These are phyloP conservation scores for Tillandsia fasciculata DNA, from an alignment of 176 grass and related monocot species.

Conservation along the genomic window DNA sequence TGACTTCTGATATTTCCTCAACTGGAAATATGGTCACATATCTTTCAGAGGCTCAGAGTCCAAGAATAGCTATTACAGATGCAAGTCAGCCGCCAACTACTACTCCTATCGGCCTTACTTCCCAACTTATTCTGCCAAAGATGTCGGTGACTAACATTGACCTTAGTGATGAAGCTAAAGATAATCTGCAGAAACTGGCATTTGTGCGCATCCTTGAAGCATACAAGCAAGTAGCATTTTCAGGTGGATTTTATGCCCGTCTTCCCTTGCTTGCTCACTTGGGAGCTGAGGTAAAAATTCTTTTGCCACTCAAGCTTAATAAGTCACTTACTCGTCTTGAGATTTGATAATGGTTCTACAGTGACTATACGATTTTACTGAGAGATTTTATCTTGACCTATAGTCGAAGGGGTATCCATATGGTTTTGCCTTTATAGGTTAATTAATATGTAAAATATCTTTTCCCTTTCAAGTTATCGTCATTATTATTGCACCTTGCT, in stretches of 20 bases:
- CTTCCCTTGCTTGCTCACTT: constrained; percentile 76
- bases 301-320: constrained; percentile 1
- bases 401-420: too few species aligned
- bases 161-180: constrained; percentile 72
- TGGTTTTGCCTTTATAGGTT: too few species aligned
- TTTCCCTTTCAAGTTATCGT: not conserved
- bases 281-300: constrained; percentile 71
- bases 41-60: constrained; percentile 53
- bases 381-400: too few species aligned
- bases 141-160: constrained; percentile 66
- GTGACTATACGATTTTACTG: too few species aligned
- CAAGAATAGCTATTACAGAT: constrained; percentile 38
- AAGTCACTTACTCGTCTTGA: constrained; percentile 7
- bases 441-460: too few species aligned
- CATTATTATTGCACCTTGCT: not conserved
- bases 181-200: constrained; percentile 68
- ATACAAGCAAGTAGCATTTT: constrained; percentile 55
- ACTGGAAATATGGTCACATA: constrained; percentile 34
- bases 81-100: constrained; percentile 44
- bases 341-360: too few species aligned
- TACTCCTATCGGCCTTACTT: constrained; percentile 23
- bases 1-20: constrained; percentile 43
- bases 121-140: constrained; percentile 65
- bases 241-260: constrained; percentile 46
- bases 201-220: constrained; percentile 72